Base-by-base conservation (phyloP, 768 basidiomycete species). In the Xerocomus spinulosus region DNA sequence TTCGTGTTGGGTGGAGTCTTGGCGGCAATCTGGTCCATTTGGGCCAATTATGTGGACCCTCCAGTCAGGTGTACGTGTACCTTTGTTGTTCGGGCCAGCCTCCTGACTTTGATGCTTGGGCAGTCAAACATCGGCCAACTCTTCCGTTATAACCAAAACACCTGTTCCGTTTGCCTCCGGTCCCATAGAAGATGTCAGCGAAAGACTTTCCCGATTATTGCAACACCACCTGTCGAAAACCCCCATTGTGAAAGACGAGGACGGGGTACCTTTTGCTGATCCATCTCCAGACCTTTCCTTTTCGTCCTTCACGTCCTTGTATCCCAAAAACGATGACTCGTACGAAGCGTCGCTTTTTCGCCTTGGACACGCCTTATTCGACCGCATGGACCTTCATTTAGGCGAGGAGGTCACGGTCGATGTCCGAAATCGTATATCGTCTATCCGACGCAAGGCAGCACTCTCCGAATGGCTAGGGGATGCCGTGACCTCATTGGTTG, bases 1-100 rank as follows among this genome's bases (percentile, higher is more conserved):
- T 92, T 66, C 78, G 92, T 48, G 90, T 87, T 3, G 83, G 90
- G 4, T 98, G 93, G 92, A 91, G 94, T 17, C 85, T 88, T 1
- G 77, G 79, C 30, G 92, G 92, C 1, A 74, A 72, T 32, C 61
- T 97, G 7, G 83, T 83, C 10, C 85, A 91, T 65, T 64, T 86
- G 10, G 93, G 91, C n/a, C 73, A 73, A 41, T 68, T 95, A 52
- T 85, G 87, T 68, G 70, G 73, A 7, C 82, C 84, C 21, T 68
- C 60, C 4, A 70, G 73, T 43, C 68, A 71, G 41, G 54, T 69
- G 87, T 87, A 60, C 62, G 84, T 75, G 18, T 32, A 9, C 33
- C 28, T 54, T 48, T 13, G 1, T 46, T 39, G 24, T 33, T 28
- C 38, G 52, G 38, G 42, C 13, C 28, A 23, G 21, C 9, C 33